Conservation (phyloP, 495 filamentous ascomycete genomes). For the Aspergillus conjunctus region DNA sequence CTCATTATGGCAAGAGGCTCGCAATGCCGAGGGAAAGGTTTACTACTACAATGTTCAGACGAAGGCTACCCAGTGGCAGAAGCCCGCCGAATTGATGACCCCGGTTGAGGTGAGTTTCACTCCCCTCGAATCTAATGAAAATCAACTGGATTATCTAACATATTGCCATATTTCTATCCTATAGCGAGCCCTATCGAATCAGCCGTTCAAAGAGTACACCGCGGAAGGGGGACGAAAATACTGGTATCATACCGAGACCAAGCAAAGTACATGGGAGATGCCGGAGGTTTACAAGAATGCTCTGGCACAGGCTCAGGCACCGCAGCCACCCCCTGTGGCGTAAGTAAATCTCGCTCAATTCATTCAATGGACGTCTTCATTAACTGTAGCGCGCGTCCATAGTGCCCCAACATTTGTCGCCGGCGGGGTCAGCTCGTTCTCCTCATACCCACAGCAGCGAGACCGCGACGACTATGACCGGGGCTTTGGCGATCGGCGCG, state of each 20-base stretch:
- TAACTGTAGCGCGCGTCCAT: slow-evolving; percentile 31
- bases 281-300: slow-evolving; percentile 79
- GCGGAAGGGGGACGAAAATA: slow-evolving; percentile 86
- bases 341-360: slow-evolving; percentile 47
- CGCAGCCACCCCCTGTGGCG: slow-evolving; percentile 55
- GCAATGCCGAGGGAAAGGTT: slow-evolving; percentile 77
- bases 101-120: slow-evolving; percentile 69
- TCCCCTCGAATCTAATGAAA: neutral
- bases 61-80: slow-evolving; percentile 90
- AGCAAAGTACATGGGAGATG: slow-evolving; percentile 94
- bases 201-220: slow-evolving; percentile 93
- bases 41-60: slow-evolving; percentile 93
- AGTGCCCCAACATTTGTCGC: slow-evolving; percentile 70
- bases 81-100: slow-evolving; percentile 87
- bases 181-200: slow-evolving; percentile 76
- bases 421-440: slow-evolving; percentile 60
- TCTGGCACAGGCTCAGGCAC: slow-evolving; percentile 57
- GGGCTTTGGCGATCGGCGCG: slow-evolving; percentile 64
- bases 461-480: slow-evolving; percentile 61
- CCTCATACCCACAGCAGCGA: slow-evolving; percentile 48
- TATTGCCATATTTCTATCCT: slow-evolving; percentile 11
- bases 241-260: slow-evolving; percentile 89
- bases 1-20: slow-evolving; percentile 78
- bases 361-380: slow-evolving; percentile 2
- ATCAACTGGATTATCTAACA: slow-evolving; percentile 11